These are phyloP conservation scores for Hypoxylon sp. DNA, from an alignment of 2,329 filamentous ascomycete genomes.

Conservation along the genomic window DNA sequence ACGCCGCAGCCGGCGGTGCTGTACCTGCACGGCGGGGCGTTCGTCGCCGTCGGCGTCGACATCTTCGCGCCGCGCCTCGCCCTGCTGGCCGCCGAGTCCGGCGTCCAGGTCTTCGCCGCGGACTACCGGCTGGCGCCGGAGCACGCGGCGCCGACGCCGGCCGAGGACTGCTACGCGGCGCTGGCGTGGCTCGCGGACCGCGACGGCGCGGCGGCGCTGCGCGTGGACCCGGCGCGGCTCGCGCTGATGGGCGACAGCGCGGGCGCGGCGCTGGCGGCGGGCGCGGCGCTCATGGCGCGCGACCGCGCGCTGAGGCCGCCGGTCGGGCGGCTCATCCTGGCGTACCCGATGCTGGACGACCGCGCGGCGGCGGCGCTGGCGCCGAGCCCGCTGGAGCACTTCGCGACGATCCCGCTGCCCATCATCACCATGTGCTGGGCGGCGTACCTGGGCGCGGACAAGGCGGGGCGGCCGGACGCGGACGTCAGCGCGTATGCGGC, in stretches of 20 bases:
- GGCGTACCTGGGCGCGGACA: slow-evolving; percentile 32
- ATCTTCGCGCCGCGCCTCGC: slow-evolving; percentile 40
- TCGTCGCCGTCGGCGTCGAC: slow-evolving; percentile 45
- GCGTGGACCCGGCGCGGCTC: slow-evolving; percentile 54
- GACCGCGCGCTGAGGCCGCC: slow-evolving; percentile 41
- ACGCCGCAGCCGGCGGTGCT: slow-evolving; percentile 42
- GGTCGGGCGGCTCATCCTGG: slow-evolving; percentile 44
- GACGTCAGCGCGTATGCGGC: slow-evolving; percentile 38
- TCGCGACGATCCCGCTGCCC: slow-evolving; percentile 21
- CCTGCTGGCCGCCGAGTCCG: slow-evolving; percentile 39
- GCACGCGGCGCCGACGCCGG: slow-evolving; percentile 46
- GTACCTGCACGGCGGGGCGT: slow-evolving; percentile 53
- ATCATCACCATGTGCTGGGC: slow-evolving; percentile 33
- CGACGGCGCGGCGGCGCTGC: slow-evolving; percentile 39
- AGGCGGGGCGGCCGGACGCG: slow-evolving; percentile 25
- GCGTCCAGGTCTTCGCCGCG: slow-evolving; percentile 49
- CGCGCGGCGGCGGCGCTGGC: slow-evolving; percentile 17
- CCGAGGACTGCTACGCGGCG: slow-evolving; percentile 49
- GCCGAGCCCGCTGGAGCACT: slow-evolving; percentile 17
- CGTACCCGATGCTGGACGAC: slow-evolving; percentile 49
- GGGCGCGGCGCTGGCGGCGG: slow-evolving; percentile 61
- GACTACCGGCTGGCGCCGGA: slow-evolving; percentile 56
- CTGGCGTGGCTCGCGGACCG: slow-evolving; percentile 41
- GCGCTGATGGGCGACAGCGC: slow-evolving; percentile 62
- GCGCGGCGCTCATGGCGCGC: slow-evolving; percentile 54